phyloP scores from a whole-genome alignment of 2,329 filamentous ascomycete species.

The Neophaeococcomyces mojaviensis region DNA sequence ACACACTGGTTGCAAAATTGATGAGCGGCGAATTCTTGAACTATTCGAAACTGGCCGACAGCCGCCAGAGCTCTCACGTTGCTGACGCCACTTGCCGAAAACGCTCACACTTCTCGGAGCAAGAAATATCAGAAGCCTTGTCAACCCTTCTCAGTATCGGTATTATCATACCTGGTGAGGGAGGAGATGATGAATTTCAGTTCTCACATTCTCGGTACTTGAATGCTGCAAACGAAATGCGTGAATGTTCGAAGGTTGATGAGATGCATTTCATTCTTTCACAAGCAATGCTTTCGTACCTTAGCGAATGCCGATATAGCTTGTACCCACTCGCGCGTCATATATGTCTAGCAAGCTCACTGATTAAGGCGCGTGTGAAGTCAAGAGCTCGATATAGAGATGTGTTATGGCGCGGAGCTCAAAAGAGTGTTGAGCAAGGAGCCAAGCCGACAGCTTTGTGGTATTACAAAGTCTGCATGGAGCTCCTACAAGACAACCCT shows the following conservation, averaged over 20 bases:
- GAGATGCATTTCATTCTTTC: constrained; percentile 85
- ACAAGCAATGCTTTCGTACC: constrained; percentile 69
- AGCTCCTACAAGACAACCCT: constrained; percentile 68
- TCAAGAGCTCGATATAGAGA: constrained; percentile 62
- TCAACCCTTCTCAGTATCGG: constrained; percentile 73
- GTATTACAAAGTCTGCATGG: constrained; percentile 70
- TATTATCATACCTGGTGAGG: constrained; percentile 71
- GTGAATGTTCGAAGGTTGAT: constrained; percentile 54
- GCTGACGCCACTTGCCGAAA: constrained; percentile 32
- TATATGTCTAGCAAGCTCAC: constrained; percentile 66
- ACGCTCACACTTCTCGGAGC: constrained; percentile 50
- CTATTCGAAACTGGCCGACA: constrained; percentile 34
- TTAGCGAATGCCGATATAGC: constrained; percentile 50
- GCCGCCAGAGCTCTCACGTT: constrained; percentile 26
- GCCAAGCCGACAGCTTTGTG: constrained; percentile 73
- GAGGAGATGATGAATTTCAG: constrained; percentile 69
- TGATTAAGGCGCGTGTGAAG: constrained; percentile 61
- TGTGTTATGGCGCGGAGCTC: constrained; percentile 70
- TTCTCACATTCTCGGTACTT: constrained; percentile 87
- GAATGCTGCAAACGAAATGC: constrained; percentile 62
- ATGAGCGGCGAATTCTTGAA: constrained; percentile 68
- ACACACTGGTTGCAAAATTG: constrained; percentile 68
- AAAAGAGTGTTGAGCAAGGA: constrained; percentile 70
- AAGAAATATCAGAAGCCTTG: constrained; percentile 68
- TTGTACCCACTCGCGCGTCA: constrained; percentile 72